Evolutionary conservation across 805 yeast genomes (phyloP), one percentile per base, ranked within the genome.

Genomic region (Starmerella khaoyaiensis): DNA sequence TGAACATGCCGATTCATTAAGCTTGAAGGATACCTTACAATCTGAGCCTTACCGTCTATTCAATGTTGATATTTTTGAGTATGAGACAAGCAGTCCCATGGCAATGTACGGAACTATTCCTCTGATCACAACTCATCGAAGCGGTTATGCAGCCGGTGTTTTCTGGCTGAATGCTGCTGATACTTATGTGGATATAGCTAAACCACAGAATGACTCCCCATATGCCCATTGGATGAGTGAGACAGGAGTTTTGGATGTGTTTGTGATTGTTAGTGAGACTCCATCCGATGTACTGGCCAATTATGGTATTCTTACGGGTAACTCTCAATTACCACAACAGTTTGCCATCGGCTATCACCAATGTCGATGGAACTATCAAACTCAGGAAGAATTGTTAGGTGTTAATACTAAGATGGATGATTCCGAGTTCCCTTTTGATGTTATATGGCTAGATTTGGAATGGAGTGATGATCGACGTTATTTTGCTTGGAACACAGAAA

Each of bases 101-200:
- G 83, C 97, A 31, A 84, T 86, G 94, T 90, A 90, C 53, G 99
- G 99, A 1, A 65, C 93, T 0, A 82, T 90, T 49, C 98, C 99
- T 3, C 73, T 86, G 31, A 66, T 90, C 69, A 60, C 82, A 35
- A 90, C 83, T 0, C 71, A 71, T 14, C 72, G 70, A 35, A 65
- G 71, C 0, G 68, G 61, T 0, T 36, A 35, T 16, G 50, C 64
- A 2, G 72, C 74, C 9, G 97, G 94, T 12, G 56, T 87, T 8
- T 84, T 87, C 51, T 90, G 97, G 96, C 62, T 80, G 37, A 90
- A 86, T 55, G 71, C 82, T 33, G 95, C 97, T 1, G 98, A 90
- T 53, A 84, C 96, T 0, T 86, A 76, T 62, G 64, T 90, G 30
- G 94, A 90, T 52, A 70, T 90, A 33, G 61, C 62, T 26, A 53